Base-by-base conservation (phyloP, 768 basidiomycete genomes). In the Kwoniella heveanensis region DNA sequence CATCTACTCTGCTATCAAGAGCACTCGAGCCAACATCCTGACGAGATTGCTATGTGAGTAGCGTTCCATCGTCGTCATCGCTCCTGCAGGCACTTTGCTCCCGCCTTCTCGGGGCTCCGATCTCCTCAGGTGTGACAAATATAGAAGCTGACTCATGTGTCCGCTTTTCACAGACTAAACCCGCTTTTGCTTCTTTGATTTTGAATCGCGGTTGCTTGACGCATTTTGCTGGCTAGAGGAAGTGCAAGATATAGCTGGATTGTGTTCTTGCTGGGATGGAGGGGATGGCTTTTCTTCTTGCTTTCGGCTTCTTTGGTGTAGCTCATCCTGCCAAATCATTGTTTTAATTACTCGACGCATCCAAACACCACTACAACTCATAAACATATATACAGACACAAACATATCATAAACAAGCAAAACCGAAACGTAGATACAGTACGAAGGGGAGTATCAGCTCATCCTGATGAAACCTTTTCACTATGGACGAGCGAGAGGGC, bases 11-110 rank as follows among this genome's bases (percentile, higher is more conserved):
- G 82, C 85, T 59, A 93, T 97, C 76, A 88, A 82, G 75, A 83
- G 84, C 54, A 93, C 91, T 5, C 85, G 83, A 64, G 87, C 92
- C 49, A 97, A 95, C 79, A 91, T 97, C 79, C 83, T 95, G 64
- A 96, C 94, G 22, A 85, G 94, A 49, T 83, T 96, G 80, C 83
- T 97, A 37, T 81, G 80, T 81, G 67, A 72, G 80, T 78, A 3
- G 32, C 32, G 32, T 13, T 32, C n/a, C n/a, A n/a, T n/a, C n/a
- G n/a, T n/a, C n/a, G n/a, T n/a, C n/a, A n/a, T n/a, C n/a, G n/a
- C n/a, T n/a, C n/a, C n/a, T n/a, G n/a, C n/a, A n/a, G n/a, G n/a
- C n/a, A n/a, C n/a, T n/a, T n/a, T n/a, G n/a, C n/a, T n/a, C n/a
- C n/a, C n/a, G n/a, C n/a, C n/a, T n/a, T n/a, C n/a, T n/a, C n/a